phyloP scores from a whole-genome alignment of 805 yeast species.

The Yamadazyma paraphyllophila region DNA sequence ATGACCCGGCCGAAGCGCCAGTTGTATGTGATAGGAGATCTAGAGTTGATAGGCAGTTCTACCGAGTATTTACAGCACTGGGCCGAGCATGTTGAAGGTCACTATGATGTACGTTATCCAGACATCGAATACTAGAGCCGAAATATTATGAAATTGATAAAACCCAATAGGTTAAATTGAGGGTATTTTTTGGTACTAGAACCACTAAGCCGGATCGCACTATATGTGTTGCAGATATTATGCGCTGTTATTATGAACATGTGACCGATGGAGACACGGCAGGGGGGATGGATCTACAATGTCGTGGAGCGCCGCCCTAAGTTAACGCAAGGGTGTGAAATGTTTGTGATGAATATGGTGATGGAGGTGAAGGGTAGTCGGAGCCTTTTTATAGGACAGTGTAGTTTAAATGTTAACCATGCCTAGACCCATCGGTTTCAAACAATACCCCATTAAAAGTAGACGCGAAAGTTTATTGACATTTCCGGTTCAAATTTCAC shows the following conservation, averaged over 20 bases:
- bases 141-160: not conserved
- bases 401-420: no score
- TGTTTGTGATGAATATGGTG: no score
- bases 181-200: not conserved
- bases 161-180: not conserved
- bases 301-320: no score
- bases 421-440: no score
- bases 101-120: constrained; percentile 68
- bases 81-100: constrained; percentile 67
- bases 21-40: constrained; percentile 81
- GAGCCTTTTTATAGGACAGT: no score
- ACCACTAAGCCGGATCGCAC: not conserved
- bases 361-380: no score
- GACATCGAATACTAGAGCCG: constrained; percentile 15
- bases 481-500: not conserved
- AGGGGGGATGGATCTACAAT: constrained; percentile 2
- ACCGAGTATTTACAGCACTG: constrained; percentile 57
- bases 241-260: not conserved
- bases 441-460: no score
- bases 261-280: not conserved
- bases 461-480: not conserved
- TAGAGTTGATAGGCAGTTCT: constrained; percentile 57
- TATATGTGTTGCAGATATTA: not conserved
- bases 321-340: no score
- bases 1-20: constrained; percentile 88